Percentiles rank a stretch among this genome's conserved stretches.
Conservation (phyloP, 768 basidiomycete species). For the Macrolepiota dolichaula region DNA sequence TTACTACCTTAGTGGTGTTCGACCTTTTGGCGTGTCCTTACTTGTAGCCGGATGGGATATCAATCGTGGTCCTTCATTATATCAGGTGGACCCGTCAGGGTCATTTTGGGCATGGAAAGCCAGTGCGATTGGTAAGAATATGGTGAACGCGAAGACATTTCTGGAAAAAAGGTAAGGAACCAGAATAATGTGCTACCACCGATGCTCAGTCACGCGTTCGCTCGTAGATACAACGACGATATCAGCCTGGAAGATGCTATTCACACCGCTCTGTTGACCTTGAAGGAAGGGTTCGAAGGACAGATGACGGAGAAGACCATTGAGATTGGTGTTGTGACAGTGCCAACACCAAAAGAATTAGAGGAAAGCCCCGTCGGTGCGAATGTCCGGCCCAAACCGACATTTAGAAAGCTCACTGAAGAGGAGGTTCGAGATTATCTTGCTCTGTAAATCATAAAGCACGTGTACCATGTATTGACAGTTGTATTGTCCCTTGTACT, state of each 20-base stretch:
- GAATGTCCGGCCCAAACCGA: slow-evolving; percentile 73
- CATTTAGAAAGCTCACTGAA: slow-evolving; percentile 93
- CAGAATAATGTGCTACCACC: slow-evolving; percentile 16
- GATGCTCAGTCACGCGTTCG: slow-evolving; percentile 19
- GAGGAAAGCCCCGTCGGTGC: slow-evolving; percentile 68
- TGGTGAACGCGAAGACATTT: slow-evolving; percentile 99
- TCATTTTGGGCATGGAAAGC: slow-evolving; percentile 99
- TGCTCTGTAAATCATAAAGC: slow-evolving; percentile 52
- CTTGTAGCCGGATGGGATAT: slow-evolving; percentile 96
- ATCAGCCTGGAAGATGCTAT: slow-evolving; percentile 98
- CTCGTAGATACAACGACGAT: slow-evolving; percentile 92
- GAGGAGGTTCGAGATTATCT: slow-evolving; percentile 97
- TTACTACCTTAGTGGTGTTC: slow-evolving; percentile 73
- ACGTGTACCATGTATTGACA: slow-evolving; percentile 9
- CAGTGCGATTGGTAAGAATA: slow-evolving; percentile 99
- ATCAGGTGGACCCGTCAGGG: slow-evolving; percentile 98
- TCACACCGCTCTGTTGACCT: slow-evolving; percentile 94
- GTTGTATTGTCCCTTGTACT: not conserved
- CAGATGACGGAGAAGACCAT: slow-evolving; percentile 99
- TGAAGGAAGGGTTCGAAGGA: slow-evolving; percentile 99
- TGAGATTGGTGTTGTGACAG: slow-evolving; percentile 95
- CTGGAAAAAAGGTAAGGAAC: slow-evolving; percentile 88
- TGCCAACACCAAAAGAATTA: slow-evolving; percentile 69
- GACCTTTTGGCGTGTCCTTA: slow-evolving; percentile 97
- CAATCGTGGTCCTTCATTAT: slow-evolving; percentile 92